These are phyloP conservation scores for Alternaria consortialis DNA, from an alignment of 2,329 filamentous ascomycete species.

Conservation along the genomic window DNA sequence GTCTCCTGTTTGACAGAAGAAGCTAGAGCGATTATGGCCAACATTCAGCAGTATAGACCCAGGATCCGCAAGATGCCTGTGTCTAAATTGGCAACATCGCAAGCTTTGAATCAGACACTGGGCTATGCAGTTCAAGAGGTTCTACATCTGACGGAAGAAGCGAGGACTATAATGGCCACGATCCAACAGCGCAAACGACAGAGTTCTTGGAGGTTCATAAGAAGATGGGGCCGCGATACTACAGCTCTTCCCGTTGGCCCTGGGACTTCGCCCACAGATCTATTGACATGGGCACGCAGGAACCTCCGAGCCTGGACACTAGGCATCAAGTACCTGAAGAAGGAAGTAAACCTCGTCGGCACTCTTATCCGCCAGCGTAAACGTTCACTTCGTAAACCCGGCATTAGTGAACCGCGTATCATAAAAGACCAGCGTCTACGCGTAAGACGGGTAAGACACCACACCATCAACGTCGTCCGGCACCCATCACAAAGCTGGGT, in stretches of 20 bases:
- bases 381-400: background rate
- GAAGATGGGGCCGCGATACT: background rate
- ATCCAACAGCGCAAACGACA: conserved; percentile 2
- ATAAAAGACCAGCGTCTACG: background rate
- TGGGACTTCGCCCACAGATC: background rate
- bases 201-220: background rate
- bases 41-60: background rate
- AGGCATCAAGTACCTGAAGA: background rate
- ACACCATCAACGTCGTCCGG: background rate
- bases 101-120: background rate
- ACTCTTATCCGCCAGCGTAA: background rate
- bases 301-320: background rate
- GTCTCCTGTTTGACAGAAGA: conserved; percentile 6
- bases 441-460: background rate
- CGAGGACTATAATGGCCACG: background rate
- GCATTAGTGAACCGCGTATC: too few relatives aligned
- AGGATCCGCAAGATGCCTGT: background rate
- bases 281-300: background rate
- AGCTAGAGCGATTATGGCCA: background rate
- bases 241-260: background rate
- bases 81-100: background rate
- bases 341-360: background rate
- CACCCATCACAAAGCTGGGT: background rate
- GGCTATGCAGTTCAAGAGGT: background rate
- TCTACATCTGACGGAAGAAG: background rate